These are phyloP conservation scores for Thuja plicata DNA, from an alignment of 83 land plant species.

Conservation along the genomic window DNA sequence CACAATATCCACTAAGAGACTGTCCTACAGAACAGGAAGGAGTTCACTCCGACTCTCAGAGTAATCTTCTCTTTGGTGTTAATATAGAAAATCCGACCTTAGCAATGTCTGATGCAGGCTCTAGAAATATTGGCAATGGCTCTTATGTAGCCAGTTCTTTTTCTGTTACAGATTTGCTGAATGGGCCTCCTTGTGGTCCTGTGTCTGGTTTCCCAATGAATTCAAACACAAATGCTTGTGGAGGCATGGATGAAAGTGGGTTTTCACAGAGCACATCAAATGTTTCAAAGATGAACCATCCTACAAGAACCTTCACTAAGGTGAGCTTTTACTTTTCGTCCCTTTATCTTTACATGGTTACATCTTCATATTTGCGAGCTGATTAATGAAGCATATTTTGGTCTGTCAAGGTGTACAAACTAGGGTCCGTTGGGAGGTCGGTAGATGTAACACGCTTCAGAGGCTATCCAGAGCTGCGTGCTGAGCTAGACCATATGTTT, in stretches of 20 bases:
- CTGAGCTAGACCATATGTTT: conserved; percentile 61
- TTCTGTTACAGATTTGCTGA: conserved; percentile 29
- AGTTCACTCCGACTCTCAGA: conserved; percentile 20
- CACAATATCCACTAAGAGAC: conserved; percentile 41
- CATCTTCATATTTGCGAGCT: background rate
- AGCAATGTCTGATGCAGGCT: conserved; percentile 22
- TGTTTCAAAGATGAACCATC: conserved; percentile 19
- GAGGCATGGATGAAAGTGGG: conserved; percentile 35
- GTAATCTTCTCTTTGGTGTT: conserved; percentile 34
- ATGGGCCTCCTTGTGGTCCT: conserved; percentile 20
- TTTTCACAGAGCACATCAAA: conserved; percentile 34
- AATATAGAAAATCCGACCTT: conserved; percentile 36
- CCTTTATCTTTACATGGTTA: background rate
- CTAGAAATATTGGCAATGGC: conserved; percentile 21
- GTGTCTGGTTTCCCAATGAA: background rate
- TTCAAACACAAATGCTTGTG: conserved; percentile 10
- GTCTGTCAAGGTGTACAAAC: conserved; percentile 49
- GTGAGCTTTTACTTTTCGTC: conserved; percentile 11
- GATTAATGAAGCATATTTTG: background rate
- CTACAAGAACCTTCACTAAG: conserved; percentile 50
- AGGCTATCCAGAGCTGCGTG: conserved; percentile 60
- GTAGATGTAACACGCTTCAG: conserved; percentile 64
- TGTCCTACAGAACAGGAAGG: conserved; percentile 24
- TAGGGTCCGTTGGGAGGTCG: conserved; percentile 69
- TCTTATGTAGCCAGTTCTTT: conserved; percentile 29